phyloP scores from a whole-genome alignment of 2,329 filamentous ascomycete species.

The Septoria linicola region DNA sequence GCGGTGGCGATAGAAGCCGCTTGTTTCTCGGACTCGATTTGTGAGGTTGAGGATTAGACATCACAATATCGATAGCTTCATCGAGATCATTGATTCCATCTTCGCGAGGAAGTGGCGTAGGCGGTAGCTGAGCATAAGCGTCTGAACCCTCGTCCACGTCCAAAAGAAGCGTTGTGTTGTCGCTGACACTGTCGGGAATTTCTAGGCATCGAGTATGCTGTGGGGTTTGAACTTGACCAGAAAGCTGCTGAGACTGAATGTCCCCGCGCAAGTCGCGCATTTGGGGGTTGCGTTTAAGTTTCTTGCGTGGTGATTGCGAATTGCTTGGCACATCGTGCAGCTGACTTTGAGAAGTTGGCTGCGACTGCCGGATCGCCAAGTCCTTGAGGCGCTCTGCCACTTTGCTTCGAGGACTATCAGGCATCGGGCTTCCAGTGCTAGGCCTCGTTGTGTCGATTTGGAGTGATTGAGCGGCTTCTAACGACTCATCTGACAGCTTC shows the following conservation, averaged over 20 bases:
- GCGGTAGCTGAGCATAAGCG: slow-evolving; percentile 1
- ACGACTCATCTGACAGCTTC: slow-evolving; percentile 18
- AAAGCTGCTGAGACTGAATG: slow-evolving; percentile 3
- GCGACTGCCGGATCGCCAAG: slow-evolving; percentile 23
- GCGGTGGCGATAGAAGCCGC: slow-evolving; percentile 19
- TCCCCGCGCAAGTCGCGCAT: slow-evolving; percentile 5
- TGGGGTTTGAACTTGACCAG: slow-evolving; percentile 2
- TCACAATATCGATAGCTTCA: slow-evolving; percentile 4
- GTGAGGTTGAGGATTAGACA: background rate
- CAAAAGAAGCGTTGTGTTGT: slow-evolving; percentile 9
- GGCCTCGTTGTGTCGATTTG: slow-evolving; percentile 17
- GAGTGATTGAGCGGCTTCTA: background rate
- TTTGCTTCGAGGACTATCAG: slow-evolving; percentile 34
- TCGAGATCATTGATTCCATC: slow-evolving; percentile 1
- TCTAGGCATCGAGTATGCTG: slow-evolving; percentile 1
- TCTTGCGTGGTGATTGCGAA: slow-evolving; percentile 25
- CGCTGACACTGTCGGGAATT: slow-evolving; percentile 16
- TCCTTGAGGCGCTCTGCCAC: slow-evolving; percentile 31
- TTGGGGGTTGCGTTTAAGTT: slow-evolving; percentile 21
- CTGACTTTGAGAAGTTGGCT: background rate
- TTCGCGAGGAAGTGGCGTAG: slow-evolving; percentile 5
- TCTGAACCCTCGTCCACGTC: slow-evolving; percentile 1
- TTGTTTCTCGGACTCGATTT: slow-evolving; percentile 8
- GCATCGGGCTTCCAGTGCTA: slow-evolving; percentile 2
- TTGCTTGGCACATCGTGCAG: slow-evolving; percentile 8